Evolutionary conservation across 2,329 filamentous ascomycete species (phyloP).

Genomic region (Sclerotinia nivalis): DNA sequence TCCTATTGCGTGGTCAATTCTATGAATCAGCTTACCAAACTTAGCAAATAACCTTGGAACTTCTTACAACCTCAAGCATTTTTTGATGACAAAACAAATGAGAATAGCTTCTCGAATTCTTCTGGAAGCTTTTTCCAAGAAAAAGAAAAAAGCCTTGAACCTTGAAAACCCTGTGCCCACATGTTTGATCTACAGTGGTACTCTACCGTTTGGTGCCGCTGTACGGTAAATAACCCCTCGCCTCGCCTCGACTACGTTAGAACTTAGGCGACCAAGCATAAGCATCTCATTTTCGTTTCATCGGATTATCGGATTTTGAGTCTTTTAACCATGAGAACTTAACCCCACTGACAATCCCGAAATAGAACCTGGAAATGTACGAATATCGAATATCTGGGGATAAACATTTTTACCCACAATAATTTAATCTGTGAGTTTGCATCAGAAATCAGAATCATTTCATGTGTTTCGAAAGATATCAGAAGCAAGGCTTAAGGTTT

Average conservation of each 20-base stretch:
- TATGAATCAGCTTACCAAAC: neutral
- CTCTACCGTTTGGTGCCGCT: slow-evolving; percentile 6
- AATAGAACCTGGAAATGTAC: neutral
- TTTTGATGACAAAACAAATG: neutral
- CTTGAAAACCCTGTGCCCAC: slow-evolving; percentile 16
- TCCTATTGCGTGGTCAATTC: neutral
- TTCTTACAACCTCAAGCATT: too few species aligned
- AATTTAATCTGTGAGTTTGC: neutral
- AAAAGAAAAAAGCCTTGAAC: neutral
- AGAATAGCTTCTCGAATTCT: slow-evolving; percentile 13
- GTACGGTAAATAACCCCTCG: slow-evolving; percentile 5
- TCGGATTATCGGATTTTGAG: neutral
- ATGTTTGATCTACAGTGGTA: slow-evolving; percentile 20
- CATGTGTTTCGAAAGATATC: neutral
- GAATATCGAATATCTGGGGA: neutral
- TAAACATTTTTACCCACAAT: neutral
- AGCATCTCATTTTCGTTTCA: slow-evolving; percentile 8
- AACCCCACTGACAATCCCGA: neutral
- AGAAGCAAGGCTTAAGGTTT: neutral
- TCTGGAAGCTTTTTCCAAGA: slow-evolving; percentile 12
- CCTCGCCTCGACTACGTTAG: slow-evolving; percentile 3
- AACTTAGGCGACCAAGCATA: slow-evolving; percentile 9
- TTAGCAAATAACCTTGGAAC: neutral
- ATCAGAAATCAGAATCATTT: neutral
- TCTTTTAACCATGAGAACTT: too few species aligned